Base-by-base conservation (phyloP, 179 eudicot genomes). In the Pouteria campechiana region DNA sequence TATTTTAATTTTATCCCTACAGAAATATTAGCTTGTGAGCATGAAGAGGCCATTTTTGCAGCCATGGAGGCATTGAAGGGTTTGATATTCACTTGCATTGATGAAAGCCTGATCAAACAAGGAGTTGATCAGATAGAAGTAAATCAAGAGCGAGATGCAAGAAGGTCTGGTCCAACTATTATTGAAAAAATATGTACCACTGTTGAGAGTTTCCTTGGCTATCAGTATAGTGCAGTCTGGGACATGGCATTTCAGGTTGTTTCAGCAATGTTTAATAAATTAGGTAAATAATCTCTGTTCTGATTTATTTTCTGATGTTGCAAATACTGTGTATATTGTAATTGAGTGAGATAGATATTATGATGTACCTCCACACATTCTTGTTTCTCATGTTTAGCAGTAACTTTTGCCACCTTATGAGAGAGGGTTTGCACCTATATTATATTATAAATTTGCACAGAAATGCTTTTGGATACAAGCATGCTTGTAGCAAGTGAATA, bases 241-340 rank as follows among this genome's bases (percentile, higher is more conserved):
- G 94, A 77, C 67, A 42, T 77, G 79, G 64, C 88, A 3, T 87
- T 87, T 72, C 94, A 82, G 57, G 69, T 92, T 48, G 72, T 75
- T 44, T 71, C 92, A 17, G 35, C 75, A 30, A 57, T 87, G 88
- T 92, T 92, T 72, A 83, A 83, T 32, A 92, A 75, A 73, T 56
- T 92, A 69, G 99, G 99, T 87, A 73, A n/a, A n/a, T n/a, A n/a
- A n/a, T n/a, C n/a, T n/a, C n/a, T n/a, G n/a, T n/a, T n/a, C n/a
- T n/a, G n/a, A n/a, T n/a, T n/a, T n/a, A n/a, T n/a, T n/a, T n/a
- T n/a, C n/a, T n/a, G n/a, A n/a, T n/a, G n/a, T n/a, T n/a, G n/a
- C n/a, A n/a, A n/a, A n/a, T n/a, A n/a, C n/a, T n/a, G n/a, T n/a
- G n/a, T n/a, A n/a, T n/a, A n/a, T n/a, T n/a, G n/a, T n/a, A n/a